A percentile compares a stretch with the other conserved stretches of the same genome.
Conservation (phyloP, 78 protist species). For the Diacronema lutheri region DNA sequence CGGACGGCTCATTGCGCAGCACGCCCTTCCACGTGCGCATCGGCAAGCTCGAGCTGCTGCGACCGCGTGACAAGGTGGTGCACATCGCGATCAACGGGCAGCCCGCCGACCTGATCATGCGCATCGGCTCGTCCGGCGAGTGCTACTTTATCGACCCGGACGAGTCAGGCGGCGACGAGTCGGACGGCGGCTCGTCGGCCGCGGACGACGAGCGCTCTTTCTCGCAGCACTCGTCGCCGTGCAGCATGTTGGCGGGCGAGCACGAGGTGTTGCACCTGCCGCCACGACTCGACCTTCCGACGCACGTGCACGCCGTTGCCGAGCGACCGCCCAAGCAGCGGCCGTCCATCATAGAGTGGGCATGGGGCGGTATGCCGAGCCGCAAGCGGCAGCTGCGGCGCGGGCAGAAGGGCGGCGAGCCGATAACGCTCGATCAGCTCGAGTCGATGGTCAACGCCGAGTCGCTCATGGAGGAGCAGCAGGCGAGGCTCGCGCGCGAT, state of each 20-base stretch:
- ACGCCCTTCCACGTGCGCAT: conserved; percentile 91
- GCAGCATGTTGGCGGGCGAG: no score
- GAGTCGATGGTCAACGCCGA: no score
- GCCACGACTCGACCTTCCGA: no score
- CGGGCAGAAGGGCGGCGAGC: background rate
- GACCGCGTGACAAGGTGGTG: conserved; percentile 66
- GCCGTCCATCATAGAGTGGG: background rate
- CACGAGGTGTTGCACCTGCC: no score
- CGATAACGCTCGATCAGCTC: background rate
- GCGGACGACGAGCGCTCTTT: background rate
- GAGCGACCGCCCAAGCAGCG: background rate
- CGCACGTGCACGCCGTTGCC: no score
- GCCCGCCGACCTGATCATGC: conserved; percentile 25
- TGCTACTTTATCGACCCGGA: conserved; percentile 65
- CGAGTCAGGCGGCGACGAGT: background rate
- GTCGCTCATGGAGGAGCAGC: conserved; percentile 6
- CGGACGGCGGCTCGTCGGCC: background rate
- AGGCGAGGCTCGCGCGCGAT: background rate
- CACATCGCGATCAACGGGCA: conserved; percentile 62
- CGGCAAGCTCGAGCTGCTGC: conserved; percentile 76
- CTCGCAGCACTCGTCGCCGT: background rate
- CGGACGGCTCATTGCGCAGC: conserved; percentile 67
- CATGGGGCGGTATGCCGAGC: background rate
- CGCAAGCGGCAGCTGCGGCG: background rate
- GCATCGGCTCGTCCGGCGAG: conserved; percentile 82